phyloP scores from a whole-genome alignment of 805 yeast genomes.

The Starmerella asiatica region DNA sequence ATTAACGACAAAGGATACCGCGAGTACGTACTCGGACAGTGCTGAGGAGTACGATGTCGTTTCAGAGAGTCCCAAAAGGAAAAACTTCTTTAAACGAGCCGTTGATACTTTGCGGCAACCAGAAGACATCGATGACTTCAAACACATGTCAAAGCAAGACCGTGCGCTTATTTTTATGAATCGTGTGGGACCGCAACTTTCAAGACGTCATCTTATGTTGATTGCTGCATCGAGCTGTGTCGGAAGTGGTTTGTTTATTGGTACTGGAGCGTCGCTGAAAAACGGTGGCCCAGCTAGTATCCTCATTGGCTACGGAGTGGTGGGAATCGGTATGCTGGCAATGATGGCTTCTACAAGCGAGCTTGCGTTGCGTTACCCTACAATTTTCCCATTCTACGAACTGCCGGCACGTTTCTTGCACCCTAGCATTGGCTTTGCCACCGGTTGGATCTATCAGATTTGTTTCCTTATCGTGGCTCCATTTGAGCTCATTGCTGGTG shows the following conservation, averaged over 20 bases:
- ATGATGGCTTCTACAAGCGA: slow-evolving; percentile 53
- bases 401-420: slow-evolving; percentile 44
- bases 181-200: slow-evolving; percentile 31
- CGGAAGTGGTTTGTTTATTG: slow-evolving; percentile 58
- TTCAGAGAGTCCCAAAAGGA: too few relatives aligned
- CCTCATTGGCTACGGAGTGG: slow-evolving; percentile 41
- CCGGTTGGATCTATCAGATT: slow-evolving; percentile 49
- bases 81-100: background rate
- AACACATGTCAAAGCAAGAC: background rate
- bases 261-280: slow-evolving; percentile 41
- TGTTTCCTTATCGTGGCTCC: slow-evolving; percentile 48
- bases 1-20: too few relatives aligned
- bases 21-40: too few relatives aligned
- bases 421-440: slow-evolving; percentile 47
- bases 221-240: slow-evolving; percentile 73
- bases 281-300: slow-evolving; percentile 50
- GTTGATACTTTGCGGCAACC: background rate
- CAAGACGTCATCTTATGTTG: slow-evolving; percentile 45
- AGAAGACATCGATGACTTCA: background rate
- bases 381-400: slow-evolving; percentile 40
- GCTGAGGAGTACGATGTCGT: too few relatives aligned
- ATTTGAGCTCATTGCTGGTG: slow-evolving; percentile 41
- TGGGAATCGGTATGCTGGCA: slow-evolving; percentile 47
- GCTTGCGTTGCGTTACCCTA: slow-evolving; percentile 45
- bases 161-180: slow-evolving; percentile 14